phyloP scores from a whole-genome alignment of 306 rosid species.

The Medicago arabica region DNA sequence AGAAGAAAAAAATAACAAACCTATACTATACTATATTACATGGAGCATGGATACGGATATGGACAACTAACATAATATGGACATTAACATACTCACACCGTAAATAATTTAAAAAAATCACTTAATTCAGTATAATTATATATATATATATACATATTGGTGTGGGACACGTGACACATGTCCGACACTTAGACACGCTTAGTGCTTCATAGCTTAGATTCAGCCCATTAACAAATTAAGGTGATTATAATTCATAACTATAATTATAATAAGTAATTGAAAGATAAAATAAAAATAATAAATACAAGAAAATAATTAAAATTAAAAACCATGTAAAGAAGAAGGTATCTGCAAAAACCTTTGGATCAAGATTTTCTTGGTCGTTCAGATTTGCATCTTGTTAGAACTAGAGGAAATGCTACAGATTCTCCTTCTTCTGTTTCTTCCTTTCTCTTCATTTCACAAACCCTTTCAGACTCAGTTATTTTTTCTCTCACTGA shows the following conservation, averaged over 20 bases:
- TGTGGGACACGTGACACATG: too few relatives aligned
- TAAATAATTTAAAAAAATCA: too few relatives aligned
- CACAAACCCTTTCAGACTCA: conserved; percentile 42
- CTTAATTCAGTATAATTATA: too few relatives aligned
- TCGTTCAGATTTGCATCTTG: conserved; percentile 88
- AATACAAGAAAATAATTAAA: not conserved
- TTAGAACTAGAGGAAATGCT: conserved; percentile 56
- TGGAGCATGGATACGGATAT: too few relatives aligned
- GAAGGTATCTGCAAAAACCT: not conserved
- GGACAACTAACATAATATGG: too few relatives aligned
- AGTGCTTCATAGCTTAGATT: too few relatives aligned
- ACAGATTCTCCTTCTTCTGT: conserved; percentile 31
- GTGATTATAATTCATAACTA: not conserved
- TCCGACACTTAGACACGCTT: too few relatives aligned
- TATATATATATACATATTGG: too few relatives aligned
- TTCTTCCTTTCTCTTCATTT: conserved; percentile 38
- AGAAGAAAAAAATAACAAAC: not conserved
- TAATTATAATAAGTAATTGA: not conserved
- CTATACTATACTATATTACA: not conserved
- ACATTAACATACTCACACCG: too few relatives aligned
- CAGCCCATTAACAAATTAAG: not conserved
- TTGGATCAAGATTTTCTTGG: conserved; percentile 45
- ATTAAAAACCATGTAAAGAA: not conserved
- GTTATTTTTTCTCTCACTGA: conserved; percentile 46
- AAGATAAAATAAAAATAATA: not conserved